Conservation (phyloP, 1,284 basidiomycete genomes). For the Boletellus deceptivus region DNA sequence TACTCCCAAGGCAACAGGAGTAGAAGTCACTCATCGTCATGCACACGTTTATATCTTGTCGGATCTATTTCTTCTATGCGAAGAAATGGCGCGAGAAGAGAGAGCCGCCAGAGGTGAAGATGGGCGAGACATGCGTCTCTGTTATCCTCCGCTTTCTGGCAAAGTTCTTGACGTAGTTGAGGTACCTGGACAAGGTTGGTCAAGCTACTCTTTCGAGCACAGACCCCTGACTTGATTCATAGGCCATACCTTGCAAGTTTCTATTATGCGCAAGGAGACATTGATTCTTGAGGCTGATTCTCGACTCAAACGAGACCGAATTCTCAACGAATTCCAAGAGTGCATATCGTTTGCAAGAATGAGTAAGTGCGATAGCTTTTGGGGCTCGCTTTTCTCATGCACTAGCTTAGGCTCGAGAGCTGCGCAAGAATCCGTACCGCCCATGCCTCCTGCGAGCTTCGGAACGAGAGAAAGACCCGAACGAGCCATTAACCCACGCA, state of each 20-base stretch:
- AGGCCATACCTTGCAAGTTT: constrained; percentile 76
- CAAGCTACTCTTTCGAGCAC: constrained; percentile 1
- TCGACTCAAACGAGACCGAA: constrained; percentile 58
- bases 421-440: constrained; percentile 60
- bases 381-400: constrained; percentile 1
- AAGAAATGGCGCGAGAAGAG: constrained; percentile 74
- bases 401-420: constrained; percentile 48
- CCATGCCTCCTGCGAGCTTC: constrained; percentile 41
- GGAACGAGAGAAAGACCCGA: constrained; percentile 21
- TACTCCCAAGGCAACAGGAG: constrained; percentile 72
- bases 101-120: constrained; percentile 45
- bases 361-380: constrained; percentile 44
- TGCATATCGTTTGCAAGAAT: constrained; percentile 81
- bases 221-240: constrained; percentile 15
- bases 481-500: constrained; percentile 23
- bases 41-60: constrained; percentile 90
- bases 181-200: constrained; percentile 56
- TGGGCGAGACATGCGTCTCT: constrained; percentile 87
- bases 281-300: constrained; percentile 70
- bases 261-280: constrained; percentile 88
- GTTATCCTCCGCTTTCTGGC: constrained; percentile 94
- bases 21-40: constrained; percentile 70
- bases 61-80: constrained; percentile 88
- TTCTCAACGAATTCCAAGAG: constrained; percentile 76
- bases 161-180: constrained; percentile 84